Evolutionary conservation across 129 eudicot species (phyloP).

Genomic region (Centella asiatica): DNA sequence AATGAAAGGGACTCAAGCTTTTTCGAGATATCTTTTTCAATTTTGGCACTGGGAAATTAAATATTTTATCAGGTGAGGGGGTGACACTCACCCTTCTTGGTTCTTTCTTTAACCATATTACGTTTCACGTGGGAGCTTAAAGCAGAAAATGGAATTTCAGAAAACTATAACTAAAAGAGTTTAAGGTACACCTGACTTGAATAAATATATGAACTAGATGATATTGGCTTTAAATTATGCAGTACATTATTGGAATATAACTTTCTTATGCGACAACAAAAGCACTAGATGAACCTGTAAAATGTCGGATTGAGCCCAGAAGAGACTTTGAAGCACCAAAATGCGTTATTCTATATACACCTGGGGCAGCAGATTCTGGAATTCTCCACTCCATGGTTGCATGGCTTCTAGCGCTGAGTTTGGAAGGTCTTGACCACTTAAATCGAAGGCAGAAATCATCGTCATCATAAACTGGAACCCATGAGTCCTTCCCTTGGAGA

Average conservation of each 20-base stretch:
- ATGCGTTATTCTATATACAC: slow-evolving; percentile 83
- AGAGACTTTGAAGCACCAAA: slow-evolving; percentile 90
- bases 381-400: slow-evolving; percentile 93
- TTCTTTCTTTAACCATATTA: too few species aligned
- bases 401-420: slow-evolving; percentile 60
- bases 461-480: slow-evolving; percentile 86
- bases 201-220: slow-evolving; percentile 29
- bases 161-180: not conserved
- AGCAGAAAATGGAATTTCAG: not conserved
- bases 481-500: slow-evolving; percentile 54
- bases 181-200: not conserved
- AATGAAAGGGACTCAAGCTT: too few species aligned
- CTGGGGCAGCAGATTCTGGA: slow-evolving; percentile 52
- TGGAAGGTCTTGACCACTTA: slow-evolving; percentile 84
- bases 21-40: too few species aligned
- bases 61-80: too few species aligned
- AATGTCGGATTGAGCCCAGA: slow-evolving; percentile 68
- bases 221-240: slow-evolving; percentile 8
- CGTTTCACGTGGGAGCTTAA: not conserved
- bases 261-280: slow-evolving; percentile 62
- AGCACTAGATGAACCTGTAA: slow-evolving; percentile 79
- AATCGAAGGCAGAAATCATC: slow-evolving; percentile 96
- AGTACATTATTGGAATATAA: not conserved
- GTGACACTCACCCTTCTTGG: too few species aligned
- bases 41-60: too few species aligned